Evolutionary conservation across 257 asterid species (phyloP).

Genomic region (Cinchona pubescens): DNA sequence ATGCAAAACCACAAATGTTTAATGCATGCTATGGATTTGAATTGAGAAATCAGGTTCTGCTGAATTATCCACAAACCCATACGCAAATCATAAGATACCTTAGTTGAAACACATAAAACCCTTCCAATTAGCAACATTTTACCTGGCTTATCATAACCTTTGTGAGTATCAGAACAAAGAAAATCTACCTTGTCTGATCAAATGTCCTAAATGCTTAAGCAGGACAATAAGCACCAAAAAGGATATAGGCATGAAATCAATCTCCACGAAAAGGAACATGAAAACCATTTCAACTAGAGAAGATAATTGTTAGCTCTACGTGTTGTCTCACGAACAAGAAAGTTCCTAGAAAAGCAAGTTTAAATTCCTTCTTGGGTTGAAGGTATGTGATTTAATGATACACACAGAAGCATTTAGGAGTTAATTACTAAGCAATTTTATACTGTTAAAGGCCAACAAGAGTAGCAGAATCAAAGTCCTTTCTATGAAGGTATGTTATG

Average conservation of each 20-base stretch:
- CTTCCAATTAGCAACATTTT: neutral
- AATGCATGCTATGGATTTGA: neutral
- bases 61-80: neutral
- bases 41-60: neutral
- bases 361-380: neutral
- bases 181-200: too few relatives aligned
- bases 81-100: neutral
- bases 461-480: too few relatives aligned
- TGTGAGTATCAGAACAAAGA: neutral
- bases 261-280: neutral
- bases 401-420: neutral
- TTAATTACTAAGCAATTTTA: too few relatives aligned
- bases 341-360: neutral
- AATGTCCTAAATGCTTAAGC: too few relatives aligned
- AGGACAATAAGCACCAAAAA: too few relatives aligned
- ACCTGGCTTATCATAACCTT: neutral
- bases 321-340: neutral
- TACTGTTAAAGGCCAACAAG: too few relatives aligned
- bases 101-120: too few relatives aligned
- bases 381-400: too few relatives aligned
- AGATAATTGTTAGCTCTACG: neutral
- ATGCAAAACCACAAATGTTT: neutral
- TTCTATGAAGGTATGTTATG: too few relatives aligned
- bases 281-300: too few relatives aligned
- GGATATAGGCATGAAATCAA: too few relatives aligned